Evolutionary conservation across 1,139 yeast species (phyloP).

Genomic region (Taphrina confusa): DNA sequence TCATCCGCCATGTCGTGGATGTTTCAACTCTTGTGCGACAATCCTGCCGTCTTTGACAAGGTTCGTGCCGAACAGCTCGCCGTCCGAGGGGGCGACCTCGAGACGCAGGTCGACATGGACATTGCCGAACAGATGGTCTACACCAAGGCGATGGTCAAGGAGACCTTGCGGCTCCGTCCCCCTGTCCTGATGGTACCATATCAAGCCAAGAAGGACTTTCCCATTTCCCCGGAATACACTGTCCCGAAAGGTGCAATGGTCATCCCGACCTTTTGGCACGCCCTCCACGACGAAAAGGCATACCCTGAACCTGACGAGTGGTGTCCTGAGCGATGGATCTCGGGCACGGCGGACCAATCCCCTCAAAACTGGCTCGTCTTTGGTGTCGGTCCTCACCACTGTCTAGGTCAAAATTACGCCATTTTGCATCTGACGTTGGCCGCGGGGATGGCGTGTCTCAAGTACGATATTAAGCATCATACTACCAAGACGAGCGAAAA

Average conservation of each 20-base stretch:
- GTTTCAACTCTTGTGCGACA: conserved; percentile 91
- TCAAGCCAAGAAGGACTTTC: conserved; percentile 81
- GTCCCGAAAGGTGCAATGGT: conserved; percentile 98
- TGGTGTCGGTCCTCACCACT: conserved; percentile 95
- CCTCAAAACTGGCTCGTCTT: conserved; percentile 93
- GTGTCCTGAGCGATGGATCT: conserved; percentile 93
- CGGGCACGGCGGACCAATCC: conserved; percentile 55
- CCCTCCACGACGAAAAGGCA: conserved; percentile 94
- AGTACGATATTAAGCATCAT: conserved; percentile 76
- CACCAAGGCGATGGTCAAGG: conserved; percentile 87
- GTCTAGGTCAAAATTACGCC: conserved; percentile 92
- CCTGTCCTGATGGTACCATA: conserved; percentile 98
- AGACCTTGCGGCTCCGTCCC: conserved; percentile 89
- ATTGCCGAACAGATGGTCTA: conserved; percentile 82
- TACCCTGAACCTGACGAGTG: conserved; percentile 91
- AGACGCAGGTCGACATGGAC: conserved; percentile 61
- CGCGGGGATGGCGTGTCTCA: conserved; percentile 83
- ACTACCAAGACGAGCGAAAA: conserved; percentile 83
- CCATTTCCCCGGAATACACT: conserved; percentile 76
- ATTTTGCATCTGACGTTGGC: conserved; percentile 83
- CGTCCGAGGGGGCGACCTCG: conserved; percentile 76
- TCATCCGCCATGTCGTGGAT: conserved; percentile 98
- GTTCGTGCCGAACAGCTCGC: conserved; percentile 87
- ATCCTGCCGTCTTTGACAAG: conserved; percentile 83
- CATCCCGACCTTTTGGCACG: conserved; percentile 91